These are phyloP conservation scores for Chlorella sp. DNA, from an alignment of 139 green algal genomes.

Conservation along the genomic window DNA sequence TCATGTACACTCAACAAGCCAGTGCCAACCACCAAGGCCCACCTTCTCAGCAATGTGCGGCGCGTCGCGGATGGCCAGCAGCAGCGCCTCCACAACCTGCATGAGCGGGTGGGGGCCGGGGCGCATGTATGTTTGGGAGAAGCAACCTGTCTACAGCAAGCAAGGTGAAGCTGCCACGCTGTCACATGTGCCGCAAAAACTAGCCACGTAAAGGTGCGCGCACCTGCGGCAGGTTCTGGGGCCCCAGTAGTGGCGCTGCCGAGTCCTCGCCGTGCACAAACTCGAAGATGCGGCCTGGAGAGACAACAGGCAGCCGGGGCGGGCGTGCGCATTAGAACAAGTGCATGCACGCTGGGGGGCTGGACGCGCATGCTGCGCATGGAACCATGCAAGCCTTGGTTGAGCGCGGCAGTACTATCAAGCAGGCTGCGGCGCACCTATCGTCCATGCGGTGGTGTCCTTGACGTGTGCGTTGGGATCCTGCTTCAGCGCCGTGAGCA, in stretches of 20 bases:
- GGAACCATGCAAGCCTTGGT: too few relatives aligned
- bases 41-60: conserved; percentile 90
- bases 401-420: background rate
- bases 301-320: too few relatives aligned
- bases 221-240: conserved; percentile 71
- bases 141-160: too few relatives aligned
- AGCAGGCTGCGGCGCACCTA: conserved; percentile 57
- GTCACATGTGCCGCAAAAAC: too few relatives aligned
- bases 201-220: too few relatives aligned
- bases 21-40: background rate
- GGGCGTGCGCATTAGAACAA: too few relatives aligned
- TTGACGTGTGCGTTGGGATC: conserved; percentile 86
- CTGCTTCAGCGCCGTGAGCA: conserved; percentile 76
- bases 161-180: too few relatives aligned
- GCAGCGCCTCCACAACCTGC: conserved; percentile 62
- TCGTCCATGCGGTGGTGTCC: conserved; percentile 97
- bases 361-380: too few relatives aligned
- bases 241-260: conserved; percentile 55
- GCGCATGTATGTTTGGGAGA: too few relatives aligned
- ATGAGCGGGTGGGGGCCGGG: too few relatives aligned
- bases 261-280: conserved; percentile 82
- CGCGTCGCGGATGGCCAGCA: conserved; percentile 77
- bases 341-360: too few relatives aligned
- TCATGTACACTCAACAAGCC: background rate
- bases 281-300: conserved; percentile 90